phyloP scores from a whole-genome alignment of 2,329 filamentous ascomycete species.

The Zarea fungicola region DNA sequence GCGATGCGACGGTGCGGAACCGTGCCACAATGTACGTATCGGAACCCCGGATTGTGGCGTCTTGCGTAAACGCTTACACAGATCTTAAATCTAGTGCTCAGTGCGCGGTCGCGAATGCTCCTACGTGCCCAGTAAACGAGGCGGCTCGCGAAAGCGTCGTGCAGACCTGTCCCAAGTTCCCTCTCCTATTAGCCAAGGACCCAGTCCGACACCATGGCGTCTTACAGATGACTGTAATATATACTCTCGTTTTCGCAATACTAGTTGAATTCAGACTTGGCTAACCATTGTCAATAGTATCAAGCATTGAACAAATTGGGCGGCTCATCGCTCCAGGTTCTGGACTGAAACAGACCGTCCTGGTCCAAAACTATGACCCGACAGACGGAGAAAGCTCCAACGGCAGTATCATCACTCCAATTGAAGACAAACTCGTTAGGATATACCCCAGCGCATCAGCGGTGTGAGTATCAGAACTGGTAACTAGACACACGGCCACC shows the following conservation, averaged over 20 bases:
- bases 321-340: constrained; percentile 4
- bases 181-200: neutral
- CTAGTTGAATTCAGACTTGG: neutral
- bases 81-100: neutral
- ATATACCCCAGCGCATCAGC: neutral
- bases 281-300: neutral
- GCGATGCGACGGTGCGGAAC: neutral
- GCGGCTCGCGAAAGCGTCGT: neutral
- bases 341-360: neutral
- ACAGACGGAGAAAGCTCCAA: neutral
- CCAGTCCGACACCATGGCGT: too few species aligned
- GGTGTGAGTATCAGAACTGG: neutral
- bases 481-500: neutral
- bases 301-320: neutral
- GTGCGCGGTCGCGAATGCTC: neutral
- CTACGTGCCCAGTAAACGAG: constrained; percentile 5
- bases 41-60: neutral
- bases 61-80: neutral
- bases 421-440: neutral
- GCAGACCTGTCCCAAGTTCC: neutral
- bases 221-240: too few species aligned
- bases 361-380: too few species aligned
- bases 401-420: neutral
- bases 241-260: neutral
- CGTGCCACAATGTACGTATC: neutral